Evolutionary conservation across 2,329 filamentous ascomycete species (phyloP).

Genomic region (Colletotrichum phormii): DNA sequence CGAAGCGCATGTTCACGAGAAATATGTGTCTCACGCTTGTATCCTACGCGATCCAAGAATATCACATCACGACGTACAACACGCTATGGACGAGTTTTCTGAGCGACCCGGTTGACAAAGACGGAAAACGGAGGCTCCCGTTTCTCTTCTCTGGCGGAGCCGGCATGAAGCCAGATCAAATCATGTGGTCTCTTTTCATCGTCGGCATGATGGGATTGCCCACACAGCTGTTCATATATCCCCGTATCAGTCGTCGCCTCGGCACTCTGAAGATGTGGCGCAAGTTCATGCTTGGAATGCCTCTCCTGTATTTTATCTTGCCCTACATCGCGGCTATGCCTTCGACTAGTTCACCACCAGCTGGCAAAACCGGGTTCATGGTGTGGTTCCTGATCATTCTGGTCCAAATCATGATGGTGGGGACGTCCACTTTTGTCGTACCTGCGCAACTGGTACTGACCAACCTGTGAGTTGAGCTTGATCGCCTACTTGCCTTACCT

Average conservation of each 20-base stretch:
- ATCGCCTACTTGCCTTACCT: not conserved
- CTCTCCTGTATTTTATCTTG: conserved; percentile 2
- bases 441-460: conserved; percentile 22
- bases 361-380: conserved; percentile 12
- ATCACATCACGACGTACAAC: not conserved
- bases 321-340: conserved; percentile 24
- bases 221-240: not conserved
- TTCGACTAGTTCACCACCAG: conserved; percentile 2
- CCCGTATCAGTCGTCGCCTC: conserved; percentile 8
- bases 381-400: conserved; percentile 21
- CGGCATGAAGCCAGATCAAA: not conserved
- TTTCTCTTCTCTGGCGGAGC: not conserved
- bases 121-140: not conserved
- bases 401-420: conserved; percentile 17
- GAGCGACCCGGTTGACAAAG: not conserved
- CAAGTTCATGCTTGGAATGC: conserved; percentile 15
- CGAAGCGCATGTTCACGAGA: not conserved
- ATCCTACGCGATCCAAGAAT: not conserved
- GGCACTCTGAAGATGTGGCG: conserved; percentile 22
- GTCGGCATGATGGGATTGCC: not conserved
- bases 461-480: conserved; percentile 4
- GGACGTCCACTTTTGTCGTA: conserved; percentile 22
- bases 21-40: not conserved
- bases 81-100: not conserved
- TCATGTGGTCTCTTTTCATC: not conserved